phyloP scores from a whole-genome alignment of 805 yeast species.

The Candida orba region DNA sequence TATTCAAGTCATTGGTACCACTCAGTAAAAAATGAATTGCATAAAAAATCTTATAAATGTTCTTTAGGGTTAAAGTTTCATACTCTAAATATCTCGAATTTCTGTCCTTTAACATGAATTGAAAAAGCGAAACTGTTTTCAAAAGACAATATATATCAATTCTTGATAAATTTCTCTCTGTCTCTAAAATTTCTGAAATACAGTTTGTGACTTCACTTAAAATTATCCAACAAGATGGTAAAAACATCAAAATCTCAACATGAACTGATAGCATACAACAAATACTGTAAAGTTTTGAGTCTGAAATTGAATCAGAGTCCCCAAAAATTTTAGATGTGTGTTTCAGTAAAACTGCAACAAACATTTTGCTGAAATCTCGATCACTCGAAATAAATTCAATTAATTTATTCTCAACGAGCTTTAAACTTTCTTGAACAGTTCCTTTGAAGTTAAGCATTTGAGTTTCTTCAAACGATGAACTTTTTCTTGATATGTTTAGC shows the following conservation, averaged over 20 bases:
- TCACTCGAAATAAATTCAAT: constrained; percentile 1
- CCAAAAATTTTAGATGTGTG: constrained; percentile 6
- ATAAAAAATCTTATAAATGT: constrained; percentile 11
- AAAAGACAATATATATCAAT: constrained; percentile 16
- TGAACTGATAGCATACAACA: constrained; percentile 17
- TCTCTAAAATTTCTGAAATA: constrained; percentile 4
- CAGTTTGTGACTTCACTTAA: constrained; percentile 10
- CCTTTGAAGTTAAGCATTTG: constrained; percentile 11
- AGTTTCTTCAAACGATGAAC: constrained; percentile 6
- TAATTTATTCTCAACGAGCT: constrained; percentile 10
- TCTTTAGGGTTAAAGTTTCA: constrained; percentile 11
- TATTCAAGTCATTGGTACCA: constrained; percentile 15
- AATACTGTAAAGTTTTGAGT: constrained; percentile 15
- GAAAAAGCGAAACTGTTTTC: constrained; percentile 11
- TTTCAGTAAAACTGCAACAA: constrained; percentile 4
- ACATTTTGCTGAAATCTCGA: constrained; percentile 4
- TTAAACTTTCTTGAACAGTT: constrained; percentile 12
- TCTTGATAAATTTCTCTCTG: constrained; percentile 11
- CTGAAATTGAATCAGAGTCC: constrained; percentile 4
- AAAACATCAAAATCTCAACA: constrained; percentile 7
- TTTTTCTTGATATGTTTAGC: constrained; percentile 6
- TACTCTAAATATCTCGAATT: constrained; percentile 10
- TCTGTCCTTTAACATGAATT: constrained; percentile 11
- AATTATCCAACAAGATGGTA: constrained; percentile 16
- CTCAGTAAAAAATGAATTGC: constrained; percentile 6